phyloP scores from a whole-genome alignment of 2,329 filamentous ascomycete species.

The Diaporthe sp. region DNA sequence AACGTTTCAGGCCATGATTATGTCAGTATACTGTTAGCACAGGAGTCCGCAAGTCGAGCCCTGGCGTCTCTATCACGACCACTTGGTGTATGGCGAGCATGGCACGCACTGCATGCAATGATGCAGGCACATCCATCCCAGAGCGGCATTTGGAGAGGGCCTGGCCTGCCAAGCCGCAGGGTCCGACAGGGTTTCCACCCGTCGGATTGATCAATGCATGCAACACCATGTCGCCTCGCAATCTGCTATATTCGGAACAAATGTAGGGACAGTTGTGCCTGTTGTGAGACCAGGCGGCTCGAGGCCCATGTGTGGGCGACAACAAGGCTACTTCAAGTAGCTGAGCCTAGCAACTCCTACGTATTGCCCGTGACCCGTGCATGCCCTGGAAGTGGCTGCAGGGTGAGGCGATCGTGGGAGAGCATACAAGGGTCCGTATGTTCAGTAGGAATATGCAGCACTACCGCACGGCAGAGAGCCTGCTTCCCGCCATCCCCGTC shows the following conservation, averaged over 20 bases:
- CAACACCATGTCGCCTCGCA: conserved; percentile 4
- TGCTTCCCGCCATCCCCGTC: conserved; percentile 37
- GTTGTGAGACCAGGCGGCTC: not conserved
- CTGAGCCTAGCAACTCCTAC: not conserved
- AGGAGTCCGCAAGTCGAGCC: not conserved
- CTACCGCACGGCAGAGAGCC: conserved; percentile 26
- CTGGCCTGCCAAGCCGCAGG: conserved; percentile 37
- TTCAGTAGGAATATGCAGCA: conserved; percentile 1
- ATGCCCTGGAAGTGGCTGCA: not conserved
- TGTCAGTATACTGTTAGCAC: not conserved
- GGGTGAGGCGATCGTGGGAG: conserved; percentile 11
- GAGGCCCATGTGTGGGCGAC: not conserved
- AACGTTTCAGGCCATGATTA: conserved; percentile 14
- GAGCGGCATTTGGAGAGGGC: conserved; percentile 37
- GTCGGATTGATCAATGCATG: conserved; percentile 8
- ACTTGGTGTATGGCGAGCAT: not conserved
- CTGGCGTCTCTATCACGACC: not conserved
- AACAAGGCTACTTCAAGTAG: not conserved
- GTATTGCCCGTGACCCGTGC: not conserved
- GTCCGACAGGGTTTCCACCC: conserved; percentile 6
- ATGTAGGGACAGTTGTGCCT: not conserved
- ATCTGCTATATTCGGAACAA: not conserved
- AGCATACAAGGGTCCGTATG: not conserved
- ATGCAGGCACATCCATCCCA: conserved; percentile 33
- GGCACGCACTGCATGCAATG: conserved; percentile 22